phyloP scores from a whole-genome alignment of 2,329 filamentous ascomycete genomes.

The Pseudogymnoascus sp. region DNA sequence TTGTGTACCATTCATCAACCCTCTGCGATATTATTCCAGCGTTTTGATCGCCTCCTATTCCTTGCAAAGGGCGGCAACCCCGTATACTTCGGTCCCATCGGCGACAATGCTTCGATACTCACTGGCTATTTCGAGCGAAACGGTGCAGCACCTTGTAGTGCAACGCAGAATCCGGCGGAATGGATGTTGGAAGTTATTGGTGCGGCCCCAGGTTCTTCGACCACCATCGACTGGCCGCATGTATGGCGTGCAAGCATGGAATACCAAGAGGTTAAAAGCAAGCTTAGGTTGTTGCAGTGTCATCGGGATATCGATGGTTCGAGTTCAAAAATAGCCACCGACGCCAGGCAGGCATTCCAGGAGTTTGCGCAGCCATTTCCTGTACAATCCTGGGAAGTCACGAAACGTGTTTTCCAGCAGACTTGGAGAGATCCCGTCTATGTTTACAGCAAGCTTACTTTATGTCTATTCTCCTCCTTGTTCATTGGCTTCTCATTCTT shows the following conservation, averaged over 20 bases:
- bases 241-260: slow-evolving; percentile 49
- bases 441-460: slow-evolving; percentile 59
- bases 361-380: slow-evolving; percentile 70
- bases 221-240: slow-evolving; percentile 50
- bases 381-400: slow-evolving; percentile 55
- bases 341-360: slow-evolving; percentile 21
- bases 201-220: slow-evolving; percentile 50
- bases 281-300: slow-evolving; percentile 45
- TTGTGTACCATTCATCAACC: too few species aligned
- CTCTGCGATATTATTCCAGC: too few species aligned
- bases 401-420: slow-evolving; percentile 59
- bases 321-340: slow-evolving; percentile 18
- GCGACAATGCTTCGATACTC: slow-evolving; percentile 47
- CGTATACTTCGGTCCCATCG: slow-evolving; percentile 62
- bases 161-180: slow-evolving; percentile 57
- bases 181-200: slow-evolving; percentile 62
- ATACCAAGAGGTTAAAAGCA: slow-evolving; percentile 28
- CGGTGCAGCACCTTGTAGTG: neutral
- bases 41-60: too few species aligned
- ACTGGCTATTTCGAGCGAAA: slow-evolving; percentile 48
- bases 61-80: slow-evolving; percentile 28
- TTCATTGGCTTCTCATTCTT: too few species aligned
- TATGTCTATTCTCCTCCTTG: slow-evolving; percentile 35
- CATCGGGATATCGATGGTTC: slow-evolving; percentile 29
- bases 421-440: slow-evolving; percentile 68